phyloP scores from a whole-genome alignment of 371 early-diverging fungal genomes.

The Umbelopsis sp. region DNA sequence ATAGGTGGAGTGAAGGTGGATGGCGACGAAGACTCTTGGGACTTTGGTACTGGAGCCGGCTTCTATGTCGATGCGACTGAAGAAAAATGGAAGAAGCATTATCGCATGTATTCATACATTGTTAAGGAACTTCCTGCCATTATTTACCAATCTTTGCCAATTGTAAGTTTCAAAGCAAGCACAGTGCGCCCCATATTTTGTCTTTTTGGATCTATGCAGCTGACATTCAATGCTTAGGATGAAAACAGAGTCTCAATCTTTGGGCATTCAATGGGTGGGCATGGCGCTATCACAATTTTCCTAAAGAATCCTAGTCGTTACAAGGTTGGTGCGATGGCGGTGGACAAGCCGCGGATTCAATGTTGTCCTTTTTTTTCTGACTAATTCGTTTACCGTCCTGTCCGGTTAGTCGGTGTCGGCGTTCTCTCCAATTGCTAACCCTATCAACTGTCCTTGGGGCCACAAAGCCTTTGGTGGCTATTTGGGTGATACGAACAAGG shows the following conservation, averaged over 20 bases:
- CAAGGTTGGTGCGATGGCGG: slow-evolving; percentile 36
- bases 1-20: slow-evolving; percentile 50
- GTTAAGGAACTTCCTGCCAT: slow-evolving; percentile 71
- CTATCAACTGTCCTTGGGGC: slow-evolving; percentile 77
- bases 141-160: slow-evolving; percentile 56
- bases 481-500: slow-evolving; percentile 61
- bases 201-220: background rate
- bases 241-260: slow-evolving; percentile 65
- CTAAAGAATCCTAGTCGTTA: slow-evolving; percentile 72
- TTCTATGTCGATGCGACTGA: slow-evolving; percentile 85
- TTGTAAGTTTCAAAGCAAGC: slow-evolving; percentile 48
- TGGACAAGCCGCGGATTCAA: background rate
- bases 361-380: background rate
- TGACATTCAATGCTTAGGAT: slow-evolving; percentile 47
- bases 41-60: slow-evolving; percentile 70
- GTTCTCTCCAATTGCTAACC: slow-evolving; percentile 84
- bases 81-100: slow-evolving; percentile 72
- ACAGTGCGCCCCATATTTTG: background rate
- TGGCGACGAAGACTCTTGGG: slow-evolving; percentile 57
- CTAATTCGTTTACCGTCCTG: background rate
- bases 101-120: slow-evolving; percentile 87
- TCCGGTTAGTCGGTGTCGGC: slow-evolving; percentile 68
- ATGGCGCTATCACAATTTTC: slow-evolving; percentile 82
- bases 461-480: slow-evolving; percentile 78
- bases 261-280: slow-evolving; percentile 94